phyloP scores from a whole-genome alignment of 441 rosid genomes.

The Pelargonium citronellum region DNA sequence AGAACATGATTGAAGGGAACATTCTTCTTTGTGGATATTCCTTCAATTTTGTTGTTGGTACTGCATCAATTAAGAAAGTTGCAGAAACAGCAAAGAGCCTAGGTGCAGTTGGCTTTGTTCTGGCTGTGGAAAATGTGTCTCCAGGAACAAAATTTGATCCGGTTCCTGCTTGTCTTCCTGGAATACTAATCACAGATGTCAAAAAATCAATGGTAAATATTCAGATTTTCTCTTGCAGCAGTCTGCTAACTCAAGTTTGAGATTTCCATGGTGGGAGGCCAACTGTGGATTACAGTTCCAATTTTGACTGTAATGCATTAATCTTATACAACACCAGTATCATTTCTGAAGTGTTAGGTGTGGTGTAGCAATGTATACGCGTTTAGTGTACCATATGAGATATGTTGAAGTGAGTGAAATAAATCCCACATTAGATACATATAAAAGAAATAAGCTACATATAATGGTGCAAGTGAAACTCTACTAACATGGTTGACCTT shows the following conservation, averaged over 20 bases:
- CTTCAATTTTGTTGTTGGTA: constrained; percentile 50
- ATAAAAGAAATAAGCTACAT: too few relatives aligned
- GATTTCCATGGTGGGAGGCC: neutral
- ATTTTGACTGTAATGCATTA: constrained; percentile 4
- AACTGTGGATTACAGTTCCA: neutral
- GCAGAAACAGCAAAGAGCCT: constrained; percentile 27
- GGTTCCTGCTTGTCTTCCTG: constrained; percentile 81
- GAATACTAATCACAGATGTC: constrained; percentile 60
- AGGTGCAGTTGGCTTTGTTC: constrained; percentile 54
- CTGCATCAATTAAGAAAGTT: constrained; percentile 27
- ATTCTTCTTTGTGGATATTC: constrained; percentile 96
- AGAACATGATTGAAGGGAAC: constrained; percentile 34
- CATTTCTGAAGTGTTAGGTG: constrained; percentile 1
- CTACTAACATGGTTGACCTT: too few relatives aligned
- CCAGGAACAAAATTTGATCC: constrained; percentile 97
- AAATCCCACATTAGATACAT: too few relatives aligned
- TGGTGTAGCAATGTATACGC: neutral
- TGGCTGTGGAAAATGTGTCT: constrained; percentile 86
- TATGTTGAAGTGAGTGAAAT: too few relatives aligned
- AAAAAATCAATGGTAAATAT: constrained; percentile 34
- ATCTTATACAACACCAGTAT: neutral
- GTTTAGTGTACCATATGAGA: constrained; percentile 1
- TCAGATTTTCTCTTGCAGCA: neutral
- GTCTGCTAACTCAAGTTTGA: constrained; percentile 4
- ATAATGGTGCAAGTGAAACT: too few relatives aligned